Evolutionary conservation across 176 grass and related monocot species (phyloP).

Genomic region (Juncus inflexus): DNA sequence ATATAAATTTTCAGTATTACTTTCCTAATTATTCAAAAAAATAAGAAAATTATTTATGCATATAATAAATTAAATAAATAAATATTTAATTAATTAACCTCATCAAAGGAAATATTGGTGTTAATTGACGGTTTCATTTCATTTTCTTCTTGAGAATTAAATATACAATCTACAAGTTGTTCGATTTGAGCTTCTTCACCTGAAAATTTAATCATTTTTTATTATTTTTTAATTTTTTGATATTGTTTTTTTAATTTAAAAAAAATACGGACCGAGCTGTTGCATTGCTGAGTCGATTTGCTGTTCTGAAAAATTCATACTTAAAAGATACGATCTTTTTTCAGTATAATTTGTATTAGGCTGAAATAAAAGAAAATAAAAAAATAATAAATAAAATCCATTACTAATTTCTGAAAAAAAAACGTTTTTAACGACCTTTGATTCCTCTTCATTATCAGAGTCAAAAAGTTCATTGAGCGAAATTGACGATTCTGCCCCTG

Average conservation of each 20-base stretch:
- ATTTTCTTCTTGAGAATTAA: conserved; percentile 41
- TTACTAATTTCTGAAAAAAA: background rate
- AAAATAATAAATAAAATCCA: background rate
- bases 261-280: conserved; percentile 51
- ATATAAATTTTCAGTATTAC: conserved; percentile 57
- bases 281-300: conserved; percentile 71
- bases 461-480: conserved; percentile 63
- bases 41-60: too few species aligned
- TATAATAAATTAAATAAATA: background rate
- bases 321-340: conserved; percentile 60
- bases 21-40: conserved; percentile 26
- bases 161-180: conserved; percentile 67
- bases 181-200: conserved; percentile 53
- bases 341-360: conserved; percentile 43
- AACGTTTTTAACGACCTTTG: conserved; percentile 32
- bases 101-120: conserved; percentile 14
- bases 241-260: background rate
- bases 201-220: conserved; percentile 28
- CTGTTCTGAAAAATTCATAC: conserved; percentile 68
- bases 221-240: background rate
- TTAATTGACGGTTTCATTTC: conserved; percentile 34
- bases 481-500: conserved; percentile 45
- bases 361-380: conserved; percentile 15
- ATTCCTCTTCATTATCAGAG: conserved; percentile 65
- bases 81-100: conserved; percentile 16